Percentiles rank a stretch among this genome's conserved stretches.
These are phyloP conservation scores for Osmozyma mogii DNA, from an alignment of 805 yeast genomes.

Conservation along the genomic window DNA sequence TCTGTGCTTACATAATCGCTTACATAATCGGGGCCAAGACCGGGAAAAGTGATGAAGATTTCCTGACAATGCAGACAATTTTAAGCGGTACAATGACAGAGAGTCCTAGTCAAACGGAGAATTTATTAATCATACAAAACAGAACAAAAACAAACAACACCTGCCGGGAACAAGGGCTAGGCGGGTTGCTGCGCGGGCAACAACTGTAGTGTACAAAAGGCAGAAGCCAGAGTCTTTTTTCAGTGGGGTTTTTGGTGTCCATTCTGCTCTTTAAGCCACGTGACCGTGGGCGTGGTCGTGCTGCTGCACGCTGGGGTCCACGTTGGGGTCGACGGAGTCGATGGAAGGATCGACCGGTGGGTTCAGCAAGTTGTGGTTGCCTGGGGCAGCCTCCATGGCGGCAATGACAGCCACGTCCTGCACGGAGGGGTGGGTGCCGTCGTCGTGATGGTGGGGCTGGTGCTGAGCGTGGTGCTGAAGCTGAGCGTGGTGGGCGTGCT, in stretches of 20 bases:
- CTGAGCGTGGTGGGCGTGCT: slow-evolving; percentile 16
- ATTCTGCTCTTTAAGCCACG: slow-evolving; percentile 4
- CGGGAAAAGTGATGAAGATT: too few species aligned
- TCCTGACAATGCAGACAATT: too few species aligned
- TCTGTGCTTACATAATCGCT: too few species aligned
- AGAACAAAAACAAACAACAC: not conserved
- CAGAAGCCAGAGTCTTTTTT: too few species aligned
- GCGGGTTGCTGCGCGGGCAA: not conserved
- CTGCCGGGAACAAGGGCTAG: not conserved
- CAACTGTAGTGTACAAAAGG: too few species aligned
- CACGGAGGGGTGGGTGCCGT: slow-evolving; percentile 20
- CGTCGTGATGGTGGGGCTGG: slow-evolving; percentile 19
- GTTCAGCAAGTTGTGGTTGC: slow-evolving; percentile 17
- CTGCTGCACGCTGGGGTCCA: slow-evolving; percentile 36
- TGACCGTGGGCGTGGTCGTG: slow-evolving; percentile 32
- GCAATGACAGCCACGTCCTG: slow-evolving; percentile 39
- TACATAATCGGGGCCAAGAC: too few species aligned
- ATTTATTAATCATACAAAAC: not conserved
- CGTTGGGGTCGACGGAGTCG: slow-evolving; percentile 34
- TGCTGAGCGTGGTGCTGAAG: slow-evolving; percentile 15
- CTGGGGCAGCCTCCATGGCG: slow-evolving; percentile 31
- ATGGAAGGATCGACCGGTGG: slow-evolving; percentile 27
- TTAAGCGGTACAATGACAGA: too few species aligned
- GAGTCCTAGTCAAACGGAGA: too few species aligned
- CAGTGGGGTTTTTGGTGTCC: too few species aligned